phyloP scores from a whole-genome alignment of 257 asterid species.

The Capsicum baccatum region DNA sequence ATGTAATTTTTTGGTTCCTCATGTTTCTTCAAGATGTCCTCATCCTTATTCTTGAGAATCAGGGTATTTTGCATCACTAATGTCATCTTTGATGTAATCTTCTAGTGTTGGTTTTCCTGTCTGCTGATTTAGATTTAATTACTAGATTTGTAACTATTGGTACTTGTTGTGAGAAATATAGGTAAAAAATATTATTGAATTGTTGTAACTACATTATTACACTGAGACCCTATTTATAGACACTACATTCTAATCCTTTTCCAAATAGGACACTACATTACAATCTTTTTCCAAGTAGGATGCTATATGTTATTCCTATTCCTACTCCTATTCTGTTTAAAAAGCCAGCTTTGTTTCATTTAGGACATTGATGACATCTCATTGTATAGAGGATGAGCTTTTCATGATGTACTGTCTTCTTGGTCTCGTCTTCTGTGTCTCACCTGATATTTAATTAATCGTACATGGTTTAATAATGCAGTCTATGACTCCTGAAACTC shows the following conservation, averaged over 20 bases:
- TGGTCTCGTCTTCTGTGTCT: background rate
- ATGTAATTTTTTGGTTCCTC: conserved; percentile 3
- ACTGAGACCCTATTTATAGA: too few relatives aligned
- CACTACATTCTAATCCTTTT: too few relatives aligned
- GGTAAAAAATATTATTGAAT: too few relatives aligned
- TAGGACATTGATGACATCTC: background rate
- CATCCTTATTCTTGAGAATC: background rate
- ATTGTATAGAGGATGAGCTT: background rate
- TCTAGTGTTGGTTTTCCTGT: background rate
- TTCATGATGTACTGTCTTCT: conserved; percentile 12
- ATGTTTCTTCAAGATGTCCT: background rate
- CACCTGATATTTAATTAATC: background rate
- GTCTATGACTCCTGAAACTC: conserved; percentile 23
- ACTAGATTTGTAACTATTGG: background rate
- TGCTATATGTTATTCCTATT: too few relatives aligned
- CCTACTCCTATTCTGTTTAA: background rate
- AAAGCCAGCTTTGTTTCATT: background rate
- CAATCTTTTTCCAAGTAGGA: too few relatives aligned
- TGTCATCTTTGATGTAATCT: background rate
- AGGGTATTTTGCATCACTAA: background rate
- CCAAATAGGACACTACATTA: too few relatives aligned
- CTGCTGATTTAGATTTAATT: background rate
- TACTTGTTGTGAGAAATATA: background rate
- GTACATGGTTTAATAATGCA: background rate
- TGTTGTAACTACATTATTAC: too few relatives aligned